A percentile compares a stretch with the other conserved stretches of the same genome.
Evolutionary conservation across 441 rosid genomes (phyloP).

Genomic region (Aquilaria agallochum): DNA sequence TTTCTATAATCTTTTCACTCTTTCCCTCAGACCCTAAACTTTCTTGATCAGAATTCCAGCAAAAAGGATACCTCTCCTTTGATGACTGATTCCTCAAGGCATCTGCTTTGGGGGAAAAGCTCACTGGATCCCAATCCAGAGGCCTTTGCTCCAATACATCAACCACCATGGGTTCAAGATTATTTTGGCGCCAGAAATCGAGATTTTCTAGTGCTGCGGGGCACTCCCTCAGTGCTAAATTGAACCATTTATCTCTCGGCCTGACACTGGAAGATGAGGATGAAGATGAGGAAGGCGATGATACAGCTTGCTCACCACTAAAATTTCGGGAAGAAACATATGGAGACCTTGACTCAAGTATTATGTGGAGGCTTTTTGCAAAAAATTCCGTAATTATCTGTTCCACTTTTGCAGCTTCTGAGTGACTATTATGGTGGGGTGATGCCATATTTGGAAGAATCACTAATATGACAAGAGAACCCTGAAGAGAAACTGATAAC

Average conservation of each 20-base stretch:
- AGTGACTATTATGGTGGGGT: conserved; percentile 44
- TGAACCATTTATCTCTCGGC: conserved; percentile 92
- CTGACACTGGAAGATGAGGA: conserved; percentile 82
- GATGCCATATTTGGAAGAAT: conserved; percentile 40
- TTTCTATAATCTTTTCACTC: conserved; percentile 77
- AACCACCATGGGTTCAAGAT: conserved; percentile 71
- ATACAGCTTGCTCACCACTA: conserved; percentile 71
- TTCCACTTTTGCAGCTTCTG: conserved; percentile 70
- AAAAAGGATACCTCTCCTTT: conserved; percentile 38
- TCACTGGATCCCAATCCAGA: conserved; percentile 40
- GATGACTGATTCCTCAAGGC: conserved; percentile 43
- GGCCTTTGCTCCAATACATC: conserved; percentile 79
- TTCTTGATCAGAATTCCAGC: conserved; percentile 70
- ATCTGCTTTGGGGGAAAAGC: conserved; percentile 42
- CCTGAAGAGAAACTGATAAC: background rate
- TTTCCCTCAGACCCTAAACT: conserved; percentile 40
- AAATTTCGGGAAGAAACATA: conserved; percentile 66
- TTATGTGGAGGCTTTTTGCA: conserved; percentile 82
- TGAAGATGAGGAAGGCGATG: conserved; percentile 70
- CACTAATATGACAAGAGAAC: background rate
- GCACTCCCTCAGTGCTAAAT: conserved; percentile 83
- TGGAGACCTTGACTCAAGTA: conserved; percentile 86
- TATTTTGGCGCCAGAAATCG: conserved; percentile 65
- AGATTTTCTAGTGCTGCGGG: conserved; percentile 75
- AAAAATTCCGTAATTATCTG: conserved; percentile 83